A percentile compares a stretch with the other conserved stretches of the same genome.
Conservation (phyloP, 495 filamentous ascomycete species). For the Xylaria longipes region DNA sequence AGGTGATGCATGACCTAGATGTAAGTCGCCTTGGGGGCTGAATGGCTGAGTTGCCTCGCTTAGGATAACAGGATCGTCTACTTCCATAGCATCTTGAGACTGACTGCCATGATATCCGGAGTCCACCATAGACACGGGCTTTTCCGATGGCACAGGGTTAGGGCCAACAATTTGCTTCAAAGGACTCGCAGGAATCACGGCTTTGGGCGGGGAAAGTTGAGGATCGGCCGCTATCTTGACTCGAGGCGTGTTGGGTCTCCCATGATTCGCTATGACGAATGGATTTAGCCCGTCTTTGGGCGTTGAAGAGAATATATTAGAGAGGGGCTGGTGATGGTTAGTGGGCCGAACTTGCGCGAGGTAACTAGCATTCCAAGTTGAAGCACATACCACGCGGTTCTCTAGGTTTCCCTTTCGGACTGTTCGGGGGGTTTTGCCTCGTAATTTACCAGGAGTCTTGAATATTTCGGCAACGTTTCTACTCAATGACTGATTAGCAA, state of each 20-base stretch:
- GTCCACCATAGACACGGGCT: conserved; percentile 54
- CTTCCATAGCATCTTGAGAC: conserved; percentile 46
- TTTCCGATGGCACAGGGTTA: conserved; percentile 27
- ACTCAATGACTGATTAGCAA: conserved; percentile 45
- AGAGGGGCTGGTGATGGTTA: conserved; percentile 70
- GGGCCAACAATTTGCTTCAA: conserved; percentile 29
- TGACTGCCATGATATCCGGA: conserved; percentile 85
- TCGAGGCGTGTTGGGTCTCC: conserved; percentile 46
- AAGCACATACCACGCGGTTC: conserved; percentile 67
- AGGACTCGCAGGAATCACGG: conserved; percentile 27
- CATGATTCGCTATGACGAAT: conserved; percentile 44
- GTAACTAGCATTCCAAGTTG: not conserved
- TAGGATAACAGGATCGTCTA: conserved; percentile 31
- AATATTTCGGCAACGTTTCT: conserved; percentile 91
- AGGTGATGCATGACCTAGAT: conserved; percentile 23
- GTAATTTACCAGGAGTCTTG: conserved; percentile 93
- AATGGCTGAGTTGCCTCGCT: conserved; percentile 35
- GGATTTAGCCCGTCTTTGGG: conserved; percentile 53
- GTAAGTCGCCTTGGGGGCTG: conserved; percentile 29
- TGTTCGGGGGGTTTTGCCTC: conserved; percentile 91
- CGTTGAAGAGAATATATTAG: conserved; percentile 74
- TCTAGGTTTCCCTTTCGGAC: conserved; percentile 70
- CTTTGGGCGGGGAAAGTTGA: conserved; percentile 33
- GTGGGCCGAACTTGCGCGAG: conserved; percentile 29
- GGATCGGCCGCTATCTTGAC: conserved; percentile 46